A percentile compares a stretch with the other conserved stretches of the same genome.
Evolutionary conservation across 768 basidiomycete species (phyloP).

Genomic region (Terana coerulea): DNA sequence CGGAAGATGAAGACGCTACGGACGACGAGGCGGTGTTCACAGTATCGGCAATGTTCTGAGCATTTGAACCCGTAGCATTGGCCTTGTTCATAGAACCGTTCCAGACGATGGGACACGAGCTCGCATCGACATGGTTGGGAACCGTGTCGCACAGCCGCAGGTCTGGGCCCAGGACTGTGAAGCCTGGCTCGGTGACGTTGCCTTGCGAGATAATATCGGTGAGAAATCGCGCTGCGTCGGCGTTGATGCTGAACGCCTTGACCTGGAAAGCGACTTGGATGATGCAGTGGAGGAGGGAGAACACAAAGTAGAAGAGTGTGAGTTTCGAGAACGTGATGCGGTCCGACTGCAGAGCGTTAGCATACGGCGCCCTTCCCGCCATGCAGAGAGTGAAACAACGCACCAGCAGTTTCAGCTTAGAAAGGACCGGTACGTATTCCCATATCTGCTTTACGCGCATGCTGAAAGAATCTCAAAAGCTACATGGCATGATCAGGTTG

Average conservation of each 20-base stretch:
- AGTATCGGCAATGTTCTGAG: background rate
- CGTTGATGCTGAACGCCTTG: conserved; percentile 63
- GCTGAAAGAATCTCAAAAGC: conserved; percentile 5
- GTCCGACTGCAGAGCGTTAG: conserved; percentile 28
- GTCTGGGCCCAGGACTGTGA: conserved; percentile 46
- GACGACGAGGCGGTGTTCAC: background rate
- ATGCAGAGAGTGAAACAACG: conserved; percentile 18
- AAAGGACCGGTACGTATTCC: conserved; percentile 32
- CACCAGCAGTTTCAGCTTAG: conserved; percentile 47
- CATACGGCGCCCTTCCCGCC: background rate
- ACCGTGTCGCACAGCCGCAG: conserved; percentile 58
- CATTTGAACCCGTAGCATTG: conserved; percentile 1
- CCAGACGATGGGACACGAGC: conserved; percentile 56
- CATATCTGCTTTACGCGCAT: conserved; percentile 42
- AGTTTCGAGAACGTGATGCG: conserved; percentile 66
- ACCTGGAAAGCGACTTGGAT: conserved; percentile 69
- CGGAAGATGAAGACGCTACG: conserved; percentile 6
- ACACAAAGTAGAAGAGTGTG: conserved; percentile 61
- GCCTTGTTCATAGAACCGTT: conserved; percentile 28
- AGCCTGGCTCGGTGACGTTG: conserved; percentile 41
- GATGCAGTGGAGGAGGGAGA: conserved; percentile 62
- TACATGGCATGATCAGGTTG: conserved; percentile 4
- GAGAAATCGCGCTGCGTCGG: conserved; percentile 51
- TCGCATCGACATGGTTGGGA: conserved; percentile 31
- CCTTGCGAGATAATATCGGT: conserved; percentile 46